phyloP scores from a whole-genome alignment of 2,329 filamentous ascomycete species.

The Rosellinia necatrix region DNA sequence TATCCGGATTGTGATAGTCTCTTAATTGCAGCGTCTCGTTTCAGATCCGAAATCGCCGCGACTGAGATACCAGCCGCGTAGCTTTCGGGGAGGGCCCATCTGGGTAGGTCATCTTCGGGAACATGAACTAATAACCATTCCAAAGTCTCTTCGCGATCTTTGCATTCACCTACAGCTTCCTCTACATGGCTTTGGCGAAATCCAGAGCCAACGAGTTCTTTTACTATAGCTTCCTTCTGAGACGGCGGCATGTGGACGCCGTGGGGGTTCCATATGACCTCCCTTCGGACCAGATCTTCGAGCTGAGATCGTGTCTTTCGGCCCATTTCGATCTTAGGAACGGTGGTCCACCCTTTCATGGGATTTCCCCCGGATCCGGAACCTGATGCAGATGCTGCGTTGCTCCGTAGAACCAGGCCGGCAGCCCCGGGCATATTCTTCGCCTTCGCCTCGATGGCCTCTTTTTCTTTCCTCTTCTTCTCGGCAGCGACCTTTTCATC shows the following conservation, averaged over 20 bases:
- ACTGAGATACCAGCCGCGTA: slow-evolving; percentile 91
- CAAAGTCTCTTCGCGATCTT: slow-evolving; percentile 87
- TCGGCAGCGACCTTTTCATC: slow-evolving; percentile 75
- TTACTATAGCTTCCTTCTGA: slow-evolving; percentile 65
- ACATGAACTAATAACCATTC: slow-evolving; percentile 98
- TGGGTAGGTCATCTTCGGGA: slow-evolving; percentile 92
- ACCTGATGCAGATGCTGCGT: slow-evolving; percentile 43
- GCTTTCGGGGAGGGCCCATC: slow-evolving; percentile 88
- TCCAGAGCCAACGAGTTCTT: slow-evolving; percentile 76
- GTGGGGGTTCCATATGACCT: slow-evolving; percentile 87
- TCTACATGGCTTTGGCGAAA: slow-evolving; percentile 90
- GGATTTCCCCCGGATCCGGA: slow-evolving; percentile 46
- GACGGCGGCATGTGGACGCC: slow-evolving; percentile 65
- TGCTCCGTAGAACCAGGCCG: slow-evolving; percentile 57
- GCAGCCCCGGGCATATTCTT: slow-evolving; percentile 65
- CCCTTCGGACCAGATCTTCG: slow-evolving; percentile 76
- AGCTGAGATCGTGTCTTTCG: slow-evolving; percentile 77
- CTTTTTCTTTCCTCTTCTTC: slow-evolving; percentile 77
- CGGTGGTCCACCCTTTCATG: slow-evolving; percentile 79
- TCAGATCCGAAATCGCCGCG: slow-evolving; percentile 74
- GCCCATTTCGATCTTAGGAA: slow-evolving; percentile 93
- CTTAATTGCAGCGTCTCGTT: slow-evolving; percentile 80
- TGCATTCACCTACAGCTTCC: slow-evolving; percentile 85
- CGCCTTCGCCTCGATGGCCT: slow-evolving; percentile 70
- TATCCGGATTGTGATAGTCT: slow-evolving; percentile 83